Base-by-base conservation (phyloP, 108 stramenopile species). In the Mediolabrus comicus region DNA sequence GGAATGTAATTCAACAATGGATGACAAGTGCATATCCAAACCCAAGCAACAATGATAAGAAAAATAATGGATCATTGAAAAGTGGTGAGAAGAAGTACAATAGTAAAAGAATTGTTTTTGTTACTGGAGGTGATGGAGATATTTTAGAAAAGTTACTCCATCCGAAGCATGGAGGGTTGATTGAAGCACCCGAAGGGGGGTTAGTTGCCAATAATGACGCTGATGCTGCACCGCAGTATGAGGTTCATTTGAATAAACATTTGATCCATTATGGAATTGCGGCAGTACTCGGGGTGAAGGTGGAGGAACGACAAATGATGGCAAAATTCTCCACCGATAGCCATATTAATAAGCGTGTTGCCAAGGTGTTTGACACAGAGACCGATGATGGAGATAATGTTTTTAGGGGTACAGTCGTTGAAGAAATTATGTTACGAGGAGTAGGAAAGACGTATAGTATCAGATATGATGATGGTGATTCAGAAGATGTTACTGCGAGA, bases 381-480 rank as follows among this genome's bases (percentile, higher is more conserved):
- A 65, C 75, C 7, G 64, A 58, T 25, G 77, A 77, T 62, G 87
- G 83, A 5, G 81, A 86, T 49, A 55, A 60, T 27, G 63, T 88
- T 28, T 87, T 69, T 58, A 63, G 85, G 46, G 89, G 88, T 0
- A 75, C 65, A 7, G 65, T 88, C 31, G 46, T 49, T 1, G 30
- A 60, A n/a, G 55, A 77, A 9, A 53, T 72, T 33, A 67, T 59
- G 9, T 54, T 39, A 1, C 73, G 75, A 13, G 43, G 61, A 19
- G 27, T 59, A 9, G 81, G 67, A 3, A 55, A 41, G 16, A 32
- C 52, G 26, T 92, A 73, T 55, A 62, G 62, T 22, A 74, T 92
- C 33, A 41, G 49, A 25, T 92, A 86, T 72, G 87, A 89, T 67
- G 87, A 92, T 75, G 85, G 82, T 16, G 92, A 92, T 62, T 13